Evolutionary conservation across 2,329 filamentous ascomycete genomes (phyloP).

Genomic region (Pyrenophora seminiperda): DNA sequence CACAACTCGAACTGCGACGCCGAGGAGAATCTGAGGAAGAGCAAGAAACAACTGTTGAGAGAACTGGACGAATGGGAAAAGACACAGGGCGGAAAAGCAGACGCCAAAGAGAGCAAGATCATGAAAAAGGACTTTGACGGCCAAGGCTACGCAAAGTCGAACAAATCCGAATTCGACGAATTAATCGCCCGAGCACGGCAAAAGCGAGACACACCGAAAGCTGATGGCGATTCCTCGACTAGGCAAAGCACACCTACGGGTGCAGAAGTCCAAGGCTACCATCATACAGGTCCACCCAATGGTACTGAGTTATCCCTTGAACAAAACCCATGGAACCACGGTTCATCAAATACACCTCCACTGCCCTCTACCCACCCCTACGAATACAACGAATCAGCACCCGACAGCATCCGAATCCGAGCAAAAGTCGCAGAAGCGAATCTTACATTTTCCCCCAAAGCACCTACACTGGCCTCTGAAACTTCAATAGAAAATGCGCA

Average conservation of each 20-base stretch:
- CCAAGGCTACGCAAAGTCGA: constrained; percentile 72
- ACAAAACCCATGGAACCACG: constrained; percentile 3
- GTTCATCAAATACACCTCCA: constrained; percentile 1
- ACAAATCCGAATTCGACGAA: constrained; percentile 76
- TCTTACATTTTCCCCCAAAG: constrained; percentile 5
- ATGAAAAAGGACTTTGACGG: constrained; percentile 91
- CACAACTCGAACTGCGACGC: constrained; percentile 98
- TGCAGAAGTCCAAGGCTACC: not conserved
- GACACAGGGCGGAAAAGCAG: constrained; percentile 68
- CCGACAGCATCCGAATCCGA: constrained; percentile 30
- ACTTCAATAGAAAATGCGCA: constrained; percentile 3
- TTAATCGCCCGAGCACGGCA: constrained; percentile 77
- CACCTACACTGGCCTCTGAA: constrained; percentile 16
- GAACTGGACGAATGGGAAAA: constrained; percentile 88
- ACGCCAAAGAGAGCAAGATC: constrained; percentile 54
- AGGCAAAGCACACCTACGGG: constrained; percentile 13
- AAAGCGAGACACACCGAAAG: constrained; percentile 52
- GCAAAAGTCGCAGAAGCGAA: constrained; percentile 31
- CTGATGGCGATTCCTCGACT: constrained; percentile 19
- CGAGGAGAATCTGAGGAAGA: constrained; percentile 63
- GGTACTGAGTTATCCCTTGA: constrained; percentile 4
- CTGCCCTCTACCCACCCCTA: constrained; percentile 16
- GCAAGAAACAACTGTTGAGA: constrained; percentile 71
- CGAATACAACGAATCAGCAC: constrained; percentile 32
- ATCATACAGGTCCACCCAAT: not conserved